Evolutionary conservation across 768 basidiomycete species (phyloP).

Genomic region (Clathrus columnatus): DNA sequence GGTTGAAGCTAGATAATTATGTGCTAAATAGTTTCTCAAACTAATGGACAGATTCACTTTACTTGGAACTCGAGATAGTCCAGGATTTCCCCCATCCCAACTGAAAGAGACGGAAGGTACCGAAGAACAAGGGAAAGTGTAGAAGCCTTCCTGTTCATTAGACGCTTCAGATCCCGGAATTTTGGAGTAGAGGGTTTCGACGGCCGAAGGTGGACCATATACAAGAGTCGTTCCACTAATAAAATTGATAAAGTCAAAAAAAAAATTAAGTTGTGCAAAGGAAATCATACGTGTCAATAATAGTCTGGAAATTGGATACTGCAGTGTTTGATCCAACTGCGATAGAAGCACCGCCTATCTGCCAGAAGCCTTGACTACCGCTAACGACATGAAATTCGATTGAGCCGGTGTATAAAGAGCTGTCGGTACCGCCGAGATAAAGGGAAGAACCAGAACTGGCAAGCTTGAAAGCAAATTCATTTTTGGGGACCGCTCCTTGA

Average conservation of each 20-base stretch:
- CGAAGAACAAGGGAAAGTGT: constrained; percentile 4
- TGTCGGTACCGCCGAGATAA: constrained; percentile 29
- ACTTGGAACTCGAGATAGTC: neutral
- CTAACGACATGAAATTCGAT: constrained; percentile 25
- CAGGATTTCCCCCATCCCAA: neutral
- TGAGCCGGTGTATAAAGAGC: constrained; percentile 21
- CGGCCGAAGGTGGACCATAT: constrained; percentile 14
- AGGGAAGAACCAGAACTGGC: constrained; percentile 21
- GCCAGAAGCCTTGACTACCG: constrained; percentile 18
- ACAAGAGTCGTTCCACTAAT: constrained; percentile 24
- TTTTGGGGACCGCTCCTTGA: constrained; percentile 14
- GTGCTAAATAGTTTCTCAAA: neutral
- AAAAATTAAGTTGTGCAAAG: neutral
- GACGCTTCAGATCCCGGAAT: constrained; percentile 21
- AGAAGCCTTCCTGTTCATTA: neutral
- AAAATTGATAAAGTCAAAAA: neutral
- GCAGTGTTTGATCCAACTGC: constrained; percentile 12
- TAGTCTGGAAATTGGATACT: constrained; percentile 15
- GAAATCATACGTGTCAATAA: constrained; percentile 24
- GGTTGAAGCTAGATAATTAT: constrained; percentile 5
- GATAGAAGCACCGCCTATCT: constrained; percentile 13
- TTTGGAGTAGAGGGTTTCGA: constrained; percentile 17
- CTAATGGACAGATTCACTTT: neutral
- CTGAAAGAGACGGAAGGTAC: neutral
- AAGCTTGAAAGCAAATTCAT: constrained; percentile 23